Base-by-base conservation (phyloP, 129 eudicot species). In the Centella asiatica region DNA sequence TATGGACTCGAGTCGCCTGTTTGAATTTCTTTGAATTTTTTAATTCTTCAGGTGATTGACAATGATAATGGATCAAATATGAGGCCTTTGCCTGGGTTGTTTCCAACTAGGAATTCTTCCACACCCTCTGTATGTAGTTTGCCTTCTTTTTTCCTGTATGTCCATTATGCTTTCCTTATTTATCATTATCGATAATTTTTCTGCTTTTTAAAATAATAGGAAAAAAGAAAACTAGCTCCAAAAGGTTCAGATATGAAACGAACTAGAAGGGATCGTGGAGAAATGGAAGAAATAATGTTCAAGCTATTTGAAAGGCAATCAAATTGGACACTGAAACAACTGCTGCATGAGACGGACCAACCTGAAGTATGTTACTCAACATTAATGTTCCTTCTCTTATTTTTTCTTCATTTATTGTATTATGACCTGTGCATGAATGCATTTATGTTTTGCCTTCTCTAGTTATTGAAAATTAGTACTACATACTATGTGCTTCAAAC, bases 231-330 rank as follows among this genome's bases (percentile, higher is more conserved):
- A 71, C 27, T 34, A 49, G 68, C 74, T 9, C 73, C 71, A 4
- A 90, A 81, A 74, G 94, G 80, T 45, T 86, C 94, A 52, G 97
- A 90, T 26, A 81, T 75, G 42, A 90, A 90, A 77, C 67, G 95
- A 81, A 83, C 94, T 8, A 81, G 97, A 79, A 75, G 94, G 74
- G 95, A 77, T 68, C 89, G 95, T 45, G 87, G 83, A 62, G 95
- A 90, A 67, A 86, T 90, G 97, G 95, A 90, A 72, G 85, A 81
- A 58, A 86, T 86, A 44, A 76, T 90, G 97, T 90, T 90, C 70
- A 86, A 83, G 69, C 80, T 86, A 13, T 90, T 86, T 62, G 97
- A 90, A 60, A 78, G 81, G 66, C 95, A 83, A 65, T 73, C 97
- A 12, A 90, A 90, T 66, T 90, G 97, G 97, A 90, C 97, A 9